These are phyloP conservation scores for Podila horticola DNA, from an alignment of 192 early-diverging fungal species.

Conservation along the genomic window DNA sequence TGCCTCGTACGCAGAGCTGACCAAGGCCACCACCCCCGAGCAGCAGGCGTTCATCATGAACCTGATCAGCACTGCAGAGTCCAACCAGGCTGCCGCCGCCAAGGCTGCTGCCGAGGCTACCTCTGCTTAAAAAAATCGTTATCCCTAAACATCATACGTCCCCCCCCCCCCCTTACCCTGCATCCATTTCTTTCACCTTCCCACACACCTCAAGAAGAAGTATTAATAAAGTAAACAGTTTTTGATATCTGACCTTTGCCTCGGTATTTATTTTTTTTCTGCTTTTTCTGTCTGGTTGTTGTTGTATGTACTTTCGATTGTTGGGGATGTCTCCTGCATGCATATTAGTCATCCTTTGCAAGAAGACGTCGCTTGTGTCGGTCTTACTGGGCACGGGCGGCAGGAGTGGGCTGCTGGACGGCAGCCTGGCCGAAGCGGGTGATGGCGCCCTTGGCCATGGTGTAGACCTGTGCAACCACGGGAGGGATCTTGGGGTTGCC, in stretches of 20 bases:
- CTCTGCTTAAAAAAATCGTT: slow-evolving; percentile 16
- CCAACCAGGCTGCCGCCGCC: slow-evolving; percentile 10
- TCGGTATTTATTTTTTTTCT: too few species aligned
- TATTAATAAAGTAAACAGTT: too few species aligned
- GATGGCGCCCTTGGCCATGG: slow-evolving; percentile 31
- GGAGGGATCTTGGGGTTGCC: slow-evolving; percentile 60
- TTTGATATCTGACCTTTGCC: too few species aligned
- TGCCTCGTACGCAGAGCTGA: slow-evolving; percentile 63
- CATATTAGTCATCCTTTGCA: not conserved
- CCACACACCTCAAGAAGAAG: not conserved
- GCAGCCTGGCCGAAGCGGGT: slow-evolving; percentile 49
- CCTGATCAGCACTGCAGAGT: slow-evolving; percentile 59
- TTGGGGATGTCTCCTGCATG: not conserved
- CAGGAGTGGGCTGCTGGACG: slow-evolving; percentile 40
- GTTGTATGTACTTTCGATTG: too few species aligned
- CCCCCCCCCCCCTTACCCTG: not conserved
- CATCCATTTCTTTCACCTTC: not conserved
- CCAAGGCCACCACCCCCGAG: slow-evolving; percentile 63
- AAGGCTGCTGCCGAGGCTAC: slow-evolving; percentile 41
- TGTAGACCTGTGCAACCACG: slow-evolving; percentile 53
- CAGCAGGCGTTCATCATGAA: slow-evolving; percentile 64
- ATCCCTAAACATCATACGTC: not conserved
- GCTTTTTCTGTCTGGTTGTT: too few species aligned
- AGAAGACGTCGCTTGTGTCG: not conserved
- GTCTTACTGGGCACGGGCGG: slow-evolving; percentile 13